Evolutionary conservation across 1,284 basidiomycete species (phyloP).

Genomic region (Trichosporon sp.): DNA sequence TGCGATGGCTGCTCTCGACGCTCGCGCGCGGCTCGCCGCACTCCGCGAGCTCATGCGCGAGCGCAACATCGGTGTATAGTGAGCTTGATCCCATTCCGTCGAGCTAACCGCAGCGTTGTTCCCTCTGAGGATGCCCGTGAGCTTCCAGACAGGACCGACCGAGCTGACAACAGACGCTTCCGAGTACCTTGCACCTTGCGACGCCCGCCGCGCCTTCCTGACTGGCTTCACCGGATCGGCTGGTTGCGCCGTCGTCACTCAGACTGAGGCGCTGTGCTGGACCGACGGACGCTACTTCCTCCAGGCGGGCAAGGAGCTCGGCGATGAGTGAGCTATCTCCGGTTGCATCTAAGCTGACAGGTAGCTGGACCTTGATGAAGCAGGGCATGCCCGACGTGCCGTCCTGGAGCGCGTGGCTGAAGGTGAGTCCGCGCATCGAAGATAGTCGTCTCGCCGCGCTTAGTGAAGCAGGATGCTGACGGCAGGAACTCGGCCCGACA

Average conservation of each 20-base stretch:
- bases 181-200: conserved; percentile 80
- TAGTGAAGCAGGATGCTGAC: not conserved
- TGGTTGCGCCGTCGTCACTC: conserved; percentile 75
- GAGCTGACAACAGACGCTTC: conserved; percentile 62
- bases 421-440: conserved; percentile 51
- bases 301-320: conserved; percentile 84
- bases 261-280: conserved; percentile 56
- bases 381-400: conserved; percentile 79
- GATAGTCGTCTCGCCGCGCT: too few relatives aligned
- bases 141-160: conserved; percentile 34
- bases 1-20: conserved; percentile 16
- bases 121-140: conserved; percentile 83
- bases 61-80: conserved; percentile 24
- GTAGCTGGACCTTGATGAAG: conserved; percentile 89
- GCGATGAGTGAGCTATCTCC: conserved; percentile 57
- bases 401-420: conserved; percentile 81
- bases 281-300: conserved; percentile 93
- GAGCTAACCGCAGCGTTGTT: conserved; percentile 53
- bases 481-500: conserved; percentile 58
- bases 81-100: not conserved
- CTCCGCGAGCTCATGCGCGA: conserved; percentile 22
- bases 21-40: conserved; percentile 16
- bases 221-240: conserved; percentile 92
- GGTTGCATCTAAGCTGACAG: conserved; percentile 55
- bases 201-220: conserved; percentile 77